phyloP scores from a whole-genome alignment of 129 eudicot genomes.

The Erigeron canadensis region DNA sequence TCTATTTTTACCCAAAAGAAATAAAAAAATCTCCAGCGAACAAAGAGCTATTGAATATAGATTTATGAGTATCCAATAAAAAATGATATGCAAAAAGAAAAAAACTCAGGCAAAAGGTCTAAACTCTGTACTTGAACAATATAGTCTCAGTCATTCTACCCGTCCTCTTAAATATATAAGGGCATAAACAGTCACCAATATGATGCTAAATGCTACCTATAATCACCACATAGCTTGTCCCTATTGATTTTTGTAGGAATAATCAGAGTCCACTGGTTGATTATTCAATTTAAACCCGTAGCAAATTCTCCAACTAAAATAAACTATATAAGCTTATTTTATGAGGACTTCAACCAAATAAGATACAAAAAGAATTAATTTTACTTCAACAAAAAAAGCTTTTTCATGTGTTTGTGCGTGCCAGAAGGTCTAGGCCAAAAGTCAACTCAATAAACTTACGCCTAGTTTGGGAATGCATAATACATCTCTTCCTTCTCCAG shows the following conservation, averaged over 20 bases:
- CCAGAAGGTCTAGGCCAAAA: conserved; percentile 14
- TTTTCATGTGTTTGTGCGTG: background rate
- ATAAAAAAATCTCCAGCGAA: too few relatives aligned
- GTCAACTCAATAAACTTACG: conserved; percentile 60
- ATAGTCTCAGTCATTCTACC: background rate
- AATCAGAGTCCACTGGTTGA: background rate
- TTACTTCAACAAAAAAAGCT: background rate
- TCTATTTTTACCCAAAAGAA: too few relatives aligned
- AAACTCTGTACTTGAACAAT: conserved; percentile 1
- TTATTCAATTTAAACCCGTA: conserved; percentile 11
- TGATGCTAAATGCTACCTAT: background rate
- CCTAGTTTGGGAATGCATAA: conserved; percentile 62
- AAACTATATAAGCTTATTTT: background rate
- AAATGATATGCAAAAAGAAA: background rate
- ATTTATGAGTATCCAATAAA: too few relatives aligned
- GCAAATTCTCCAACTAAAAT: conserved; percentile 11
- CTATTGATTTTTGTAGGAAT: background rate
- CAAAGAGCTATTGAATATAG: too few relatives aligned
- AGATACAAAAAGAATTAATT: conserved; percentile 3
- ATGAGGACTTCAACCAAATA: background rate
- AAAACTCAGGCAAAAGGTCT: conserved; percentile 23
- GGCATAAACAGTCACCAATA: background rate
- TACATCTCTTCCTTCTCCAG: conserved; percentile 75
- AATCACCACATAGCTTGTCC: conserved; percentile 8
- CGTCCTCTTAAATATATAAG: background rate